Base-by-base conservation (phyloP, 805 yeast species). In the Spathaspora passalidarum region DNA sequence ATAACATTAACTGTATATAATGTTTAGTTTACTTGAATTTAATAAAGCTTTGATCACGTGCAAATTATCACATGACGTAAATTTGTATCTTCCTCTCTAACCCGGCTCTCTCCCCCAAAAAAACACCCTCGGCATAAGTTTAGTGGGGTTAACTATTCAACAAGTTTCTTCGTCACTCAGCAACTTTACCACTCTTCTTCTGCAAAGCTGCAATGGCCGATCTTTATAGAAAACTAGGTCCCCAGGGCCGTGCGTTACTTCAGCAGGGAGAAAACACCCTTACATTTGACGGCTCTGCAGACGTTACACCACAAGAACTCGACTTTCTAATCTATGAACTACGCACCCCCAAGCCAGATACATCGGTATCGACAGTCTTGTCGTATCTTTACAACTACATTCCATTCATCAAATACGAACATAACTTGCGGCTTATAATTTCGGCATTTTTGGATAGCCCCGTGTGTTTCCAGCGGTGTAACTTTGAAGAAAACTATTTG, bases 381-480 rank as follows among this genome's bases (percentile, higher is more conserved):
- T 77, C 82, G 1, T 75, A 76, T 54, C 45, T 79, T 18, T 78
- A 73, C 43, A 73, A 78, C 54, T 79, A 79, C 53, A 57, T 77
- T 43, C 83, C 84, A 1, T 73, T 58, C 40, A 61, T 79, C 42
- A 78, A 76, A 54, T 67, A 69, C 43, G 74, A 69, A 50, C 66
- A 65, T 46, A 79, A 79, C 55, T 60, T 79, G 35, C 61, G 67
- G 40, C 51, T 79, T 1, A 57, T 79, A 16, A 60, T 80, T 11
- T 63, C 72, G 25, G 64, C 70, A 38, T 74, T 79, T 48, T 49
- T 79, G 47, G 66, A 68, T 47, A 73, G 71, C 40, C 78, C 79
- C 0, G 47, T 58, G 1, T 60, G 72, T 58, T 57, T 72, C 42
- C 50, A 50, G 2, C 40, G 46, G 1, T 42, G 41, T 11, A 40